Conservation (phyloP, 2,329 filamentous ascomycete genomes). For the Colletotrichum brevisporum region DNA sequence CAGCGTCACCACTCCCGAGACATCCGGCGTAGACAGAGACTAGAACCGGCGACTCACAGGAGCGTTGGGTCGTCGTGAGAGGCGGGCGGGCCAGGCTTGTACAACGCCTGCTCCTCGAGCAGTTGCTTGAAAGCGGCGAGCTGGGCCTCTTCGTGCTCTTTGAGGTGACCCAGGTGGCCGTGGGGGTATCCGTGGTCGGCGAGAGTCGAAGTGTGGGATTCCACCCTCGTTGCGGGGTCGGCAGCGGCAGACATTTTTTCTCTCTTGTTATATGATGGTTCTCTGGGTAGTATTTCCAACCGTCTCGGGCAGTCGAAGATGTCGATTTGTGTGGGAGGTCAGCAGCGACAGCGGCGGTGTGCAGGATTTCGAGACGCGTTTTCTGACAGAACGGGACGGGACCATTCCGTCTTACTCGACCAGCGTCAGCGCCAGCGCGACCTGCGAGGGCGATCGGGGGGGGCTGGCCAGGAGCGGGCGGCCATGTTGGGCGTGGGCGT, state of each 20-base stretch:
- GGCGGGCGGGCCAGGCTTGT: conserved; percentile 67
- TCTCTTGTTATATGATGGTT: not conserved
- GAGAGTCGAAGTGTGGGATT: conserved; percentile 30
- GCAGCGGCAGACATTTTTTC: conserved; percentile 15
- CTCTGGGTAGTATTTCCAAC: not conserved
- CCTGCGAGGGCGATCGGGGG: conserved; percentile 20
- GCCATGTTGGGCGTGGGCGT: conserved; percentile 22
- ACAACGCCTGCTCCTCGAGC: conserved; percentile 75
- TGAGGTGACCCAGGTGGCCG: conserved; percentile 87
- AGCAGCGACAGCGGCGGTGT: not conserved
- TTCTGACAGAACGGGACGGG: not conserved
- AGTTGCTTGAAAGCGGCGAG: conserved; percentile 80
- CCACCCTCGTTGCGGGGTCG: conserved; percentile 33
- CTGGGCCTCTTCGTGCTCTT: conserved; percentile 74
- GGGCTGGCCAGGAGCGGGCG: conserved; percentile 17
- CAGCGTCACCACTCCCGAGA: conserved; percentile 20
- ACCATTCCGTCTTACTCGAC: conserved; percentile 13
- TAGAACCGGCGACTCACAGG: conserved; percentile 64
- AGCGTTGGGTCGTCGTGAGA: conserved; percentile 83
- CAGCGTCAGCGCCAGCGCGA: conserved; percentile 17
- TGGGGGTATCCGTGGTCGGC: conserved; percentile 72
- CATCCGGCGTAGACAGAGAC: not conserved
- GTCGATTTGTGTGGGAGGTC: not conserved
- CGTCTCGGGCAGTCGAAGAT: not conserved
- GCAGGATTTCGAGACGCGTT: conserved; percentile 4